A percentile compares a stretch with the other conserved stretches of the same genome.
phyloP scores from a whole-genome alignment of 768 basidiomycete genomes.

The Russula virescens region DNA sequence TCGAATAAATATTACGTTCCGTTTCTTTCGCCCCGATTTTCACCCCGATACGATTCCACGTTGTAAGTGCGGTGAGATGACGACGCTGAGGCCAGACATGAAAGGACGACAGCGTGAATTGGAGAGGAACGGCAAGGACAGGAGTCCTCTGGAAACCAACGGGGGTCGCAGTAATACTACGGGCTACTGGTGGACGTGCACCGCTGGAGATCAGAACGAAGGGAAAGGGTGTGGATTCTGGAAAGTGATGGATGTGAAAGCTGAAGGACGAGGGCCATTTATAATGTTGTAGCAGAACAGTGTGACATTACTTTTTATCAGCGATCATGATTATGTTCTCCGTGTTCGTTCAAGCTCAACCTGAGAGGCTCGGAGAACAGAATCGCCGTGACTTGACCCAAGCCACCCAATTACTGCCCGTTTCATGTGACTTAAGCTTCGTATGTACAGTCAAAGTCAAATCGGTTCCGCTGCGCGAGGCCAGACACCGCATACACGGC shows the following conservation, averaged over 20 bases:
- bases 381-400: no score
- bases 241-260: slow-evolving; percentile 64
- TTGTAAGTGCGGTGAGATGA: slow-evolving; percentile 69
- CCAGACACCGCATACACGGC: no score
- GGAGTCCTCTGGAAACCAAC: slow-evolving; percentile 7
- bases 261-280: slow-evolving; percentile 57
- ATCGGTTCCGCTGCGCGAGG: no score
- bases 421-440: no score
- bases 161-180: slow-evolving; percentile 37
- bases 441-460: no score
- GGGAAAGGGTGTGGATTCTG: slow-evolving; percentile 77
- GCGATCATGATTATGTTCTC: no score
- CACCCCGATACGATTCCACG: slow-evolving; percentile 55
- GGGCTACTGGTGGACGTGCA: slow-evolving; percentile 75
- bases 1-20: slow-evolving; percentile 75
- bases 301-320: no score
- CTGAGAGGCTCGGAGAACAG: no score
- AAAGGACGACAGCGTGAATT: slow-evolving; percentile 46
- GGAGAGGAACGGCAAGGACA: slow-evolving; percentile 6
- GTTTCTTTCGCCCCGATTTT: slow-evolving; percentile 84
- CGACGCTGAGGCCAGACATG: slow-evolving; percentile 72
- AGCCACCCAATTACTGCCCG: no score
- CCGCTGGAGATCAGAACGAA: slow-evolving; percentile 75
- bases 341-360: no score
- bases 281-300: slow-evolving; percentile 21